Conservation (phyloP, 345 rosid genomes). For the Brassica juncea region DNA sequence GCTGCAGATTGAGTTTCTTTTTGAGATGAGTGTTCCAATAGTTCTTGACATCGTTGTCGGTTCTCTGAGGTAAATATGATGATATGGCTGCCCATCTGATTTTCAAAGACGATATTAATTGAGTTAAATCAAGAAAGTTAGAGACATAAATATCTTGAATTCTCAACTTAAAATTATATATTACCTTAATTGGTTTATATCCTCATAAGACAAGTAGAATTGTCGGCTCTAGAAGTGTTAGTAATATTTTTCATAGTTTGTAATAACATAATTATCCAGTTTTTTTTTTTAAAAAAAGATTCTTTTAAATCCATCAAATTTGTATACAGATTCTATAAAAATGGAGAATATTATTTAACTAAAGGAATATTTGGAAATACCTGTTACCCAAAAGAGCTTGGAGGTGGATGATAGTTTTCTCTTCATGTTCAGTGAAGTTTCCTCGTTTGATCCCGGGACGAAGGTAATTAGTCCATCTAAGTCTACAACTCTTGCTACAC, state of each 20-base stretch:
- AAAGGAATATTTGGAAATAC: conserved; percentile 36
- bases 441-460: conserved; percentile 96
- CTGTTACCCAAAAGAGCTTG: conserved; percentile 98
- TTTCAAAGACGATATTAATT: neutral
- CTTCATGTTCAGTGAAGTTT: conserved; percentile 80
- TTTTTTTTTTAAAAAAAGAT: too few species aligned
- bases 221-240: too few species aligned
- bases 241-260: too few species aligned
- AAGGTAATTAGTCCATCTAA: conserved; percentile 96
- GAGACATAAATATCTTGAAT: too few species aligned
- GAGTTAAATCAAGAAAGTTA: neutral
- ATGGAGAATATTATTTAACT: neutral
- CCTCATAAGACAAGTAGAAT: too few species aligned
- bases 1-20: conserved; percentile 59
- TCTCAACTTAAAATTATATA: too few species aligned
- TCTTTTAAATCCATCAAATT: neutral
- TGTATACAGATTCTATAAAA: neutral
- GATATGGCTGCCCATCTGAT: conserved; percentile 99
- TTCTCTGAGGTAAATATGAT: conserved; percentile 93
- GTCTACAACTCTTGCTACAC: conserved; percentile 99
- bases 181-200: too few species aligned
- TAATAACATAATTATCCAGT: too few species aligned
- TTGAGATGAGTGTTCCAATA: conserved; percentile 93
- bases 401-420: conserved; percentile 91
- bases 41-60: conserved; percentile 92